Base-by-base conservation (phyloP, 805 yeast species). In the Blastobotrys attinorum region DNA sequence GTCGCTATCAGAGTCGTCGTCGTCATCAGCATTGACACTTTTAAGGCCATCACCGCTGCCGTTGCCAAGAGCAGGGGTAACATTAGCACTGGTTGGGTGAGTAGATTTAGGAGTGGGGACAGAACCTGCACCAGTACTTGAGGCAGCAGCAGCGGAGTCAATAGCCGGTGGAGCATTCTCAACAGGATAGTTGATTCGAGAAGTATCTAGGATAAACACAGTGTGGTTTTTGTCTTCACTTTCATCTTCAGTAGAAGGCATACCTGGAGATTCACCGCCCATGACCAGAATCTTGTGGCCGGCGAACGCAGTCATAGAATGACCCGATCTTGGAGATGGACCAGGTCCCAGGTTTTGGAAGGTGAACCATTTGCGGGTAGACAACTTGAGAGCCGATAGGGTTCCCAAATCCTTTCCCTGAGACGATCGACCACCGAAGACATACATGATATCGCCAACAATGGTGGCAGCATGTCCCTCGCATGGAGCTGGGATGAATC, bases 241-340 rank as follows among this genome's bases (percentile, higher is more conserved):
- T 43, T 76, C 77, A 45, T 74, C 66, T 4, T 63, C 67, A 46
- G 70, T 72, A 3, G 39, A 22, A 4, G 29, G 27, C 22, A 66
- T 58, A 37, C 65, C 62, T 5, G 81, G 79, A 55, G 75, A 79
- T 62, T 87, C 95, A 46, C 98, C 97, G 36, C 98, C 98, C 84
- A 94, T 81, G 13, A 90, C 76, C 10, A 89, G 59, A 29, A 90
- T 57, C 62, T 81, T 84, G 56, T 85, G 77, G 48, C 76, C 76
- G 21, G 71, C 75, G 39, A 81, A 69, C 42, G 77, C 81, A 1
- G 97, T 79, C 64, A 90, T 67, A 5, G 95, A 78, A 63, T 92
- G 98, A 7, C 97, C 97, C 49, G 90, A 84, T 54, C 97, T 76
- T 11, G 92, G 78, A 37, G 89, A 84, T 1, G 96, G 95, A 31